Evolutionary conservation across 768 basidiomycete species (phyloP).

Genomic region (Hygrophoropsis aurantiaca): DNA sequence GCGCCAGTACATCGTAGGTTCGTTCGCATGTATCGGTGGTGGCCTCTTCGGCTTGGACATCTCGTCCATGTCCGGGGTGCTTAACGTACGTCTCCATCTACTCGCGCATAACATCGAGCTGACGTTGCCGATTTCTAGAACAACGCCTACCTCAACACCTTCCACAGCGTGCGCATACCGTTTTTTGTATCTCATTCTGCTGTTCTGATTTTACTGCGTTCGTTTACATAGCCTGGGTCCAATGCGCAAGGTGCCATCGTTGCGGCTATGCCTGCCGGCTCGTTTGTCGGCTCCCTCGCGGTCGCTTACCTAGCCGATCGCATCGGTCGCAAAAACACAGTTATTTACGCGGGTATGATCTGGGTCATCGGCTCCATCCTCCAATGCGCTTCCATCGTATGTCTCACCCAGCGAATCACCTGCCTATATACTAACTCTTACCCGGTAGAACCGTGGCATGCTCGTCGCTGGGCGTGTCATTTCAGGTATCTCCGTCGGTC

Average conservation of each 20-base stretch:
- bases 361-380: conserved; percentile 74
- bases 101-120: neutral
- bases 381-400: conserved; percentile 59
- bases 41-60: conserved; percentile 81
- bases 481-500: conserved; percentile 65
- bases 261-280: conserved; percentile 76
- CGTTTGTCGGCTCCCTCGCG: conserved; percentile 62
- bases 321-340: conserved; percentile 63
- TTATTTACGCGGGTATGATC: conserved; percentile 65
- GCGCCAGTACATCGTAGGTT: conserved; percentile 72
- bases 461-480: conserved; percentile 70
- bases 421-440: neutral
- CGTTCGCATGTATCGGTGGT: conserved; percentile 81
- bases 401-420: conserved; percentile 7
- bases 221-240: conserved; percentile 39
- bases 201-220: conserved; percentile 1
- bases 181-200: neutral
- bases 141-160: conserved; percentile 30
- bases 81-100: conserved; percentile 42
- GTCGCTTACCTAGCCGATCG: conserved; percentile 64
- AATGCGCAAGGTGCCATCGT: conserved; percentile 70
- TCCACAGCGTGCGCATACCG: conserved; percentile 19
- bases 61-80: conserved; percentile 78
- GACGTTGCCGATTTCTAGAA: conserved; percentile 17
- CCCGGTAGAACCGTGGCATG: conserved; percentile 64